These are phyloP conservation scores for Endothia cerciana DNA, from an alignment of 2,329 filamentous ascomycete genomes.

Conservation along the genomic window DNA sequence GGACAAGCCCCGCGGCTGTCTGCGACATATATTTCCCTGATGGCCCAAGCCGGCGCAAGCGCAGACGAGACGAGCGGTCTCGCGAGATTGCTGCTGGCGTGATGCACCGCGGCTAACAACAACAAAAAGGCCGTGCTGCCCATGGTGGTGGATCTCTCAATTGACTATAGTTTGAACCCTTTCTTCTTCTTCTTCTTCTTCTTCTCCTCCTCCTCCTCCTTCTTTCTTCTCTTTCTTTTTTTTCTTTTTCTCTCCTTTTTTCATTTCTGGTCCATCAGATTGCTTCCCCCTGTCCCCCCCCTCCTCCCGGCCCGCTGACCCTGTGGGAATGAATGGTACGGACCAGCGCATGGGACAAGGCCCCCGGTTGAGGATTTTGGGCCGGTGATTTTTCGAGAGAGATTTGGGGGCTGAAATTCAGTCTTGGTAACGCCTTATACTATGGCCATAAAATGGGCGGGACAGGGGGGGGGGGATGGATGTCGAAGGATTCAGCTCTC, in stretches of 20 bases:
- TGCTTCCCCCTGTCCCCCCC: neutral
- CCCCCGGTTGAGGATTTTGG: neutral
- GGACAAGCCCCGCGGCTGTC: neutral
- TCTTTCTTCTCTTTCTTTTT: neutral
- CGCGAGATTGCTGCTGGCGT: neutral
- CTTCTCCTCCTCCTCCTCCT: too few relatives aligned
- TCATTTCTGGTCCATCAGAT: neutral
- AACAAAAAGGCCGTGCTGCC: neutral
- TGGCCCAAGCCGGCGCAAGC: neutral
- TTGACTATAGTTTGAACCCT: neutral
- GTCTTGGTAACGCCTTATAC: neutral
- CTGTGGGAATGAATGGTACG: neutral
- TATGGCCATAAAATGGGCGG: neutral
- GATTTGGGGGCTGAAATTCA: neutral
- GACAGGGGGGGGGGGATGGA: neutral
- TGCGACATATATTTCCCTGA: too few relatives aligned
- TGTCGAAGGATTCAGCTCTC: neutral
- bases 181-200: neutral
- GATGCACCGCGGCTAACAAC: neutral
- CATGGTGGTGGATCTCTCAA: neutral
- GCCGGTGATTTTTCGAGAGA: neutral
- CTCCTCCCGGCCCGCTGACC: neutral
- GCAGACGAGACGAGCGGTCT: neutral
- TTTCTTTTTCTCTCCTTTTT: neutral
- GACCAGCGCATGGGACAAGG: neutral